Percentiles rank a stretch among this genome's conserved stretches.
Conservation (phyloP, 192 early-diverging fungal genomes). For the Linnemannia elongata region DNA sequence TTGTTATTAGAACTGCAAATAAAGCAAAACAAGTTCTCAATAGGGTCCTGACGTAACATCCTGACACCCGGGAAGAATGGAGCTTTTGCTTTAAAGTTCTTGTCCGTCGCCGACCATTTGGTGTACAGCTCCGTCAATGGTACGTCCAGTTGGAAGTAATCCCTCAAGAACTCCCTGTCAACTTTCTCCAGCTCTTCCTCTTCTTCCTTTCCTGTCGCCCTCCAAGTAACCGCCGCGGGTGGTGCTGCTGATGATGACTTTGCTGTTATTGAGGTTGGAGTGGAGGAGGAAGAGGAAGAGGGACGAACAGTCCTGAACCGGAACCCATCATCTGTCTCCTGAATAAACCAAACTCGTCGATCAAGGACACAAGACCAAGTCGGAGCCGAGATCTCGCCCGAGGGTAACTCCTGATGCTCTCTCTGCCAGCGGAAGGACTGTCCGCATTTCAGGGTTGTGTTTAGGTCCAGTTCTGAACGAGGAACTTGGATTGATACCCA, state of each 20-base stretch:
- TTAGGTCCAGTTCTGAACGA: constrained; percentile 79
- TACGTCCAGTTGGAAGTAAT: constrained; percentile 92
- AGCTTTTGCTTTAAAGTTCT: constrained; percentile 75
- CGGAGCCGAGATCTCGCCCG: constrained; percentile 65
- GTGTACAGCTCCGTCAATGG: constrained; percentile 69
- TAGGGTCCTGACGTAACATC: constrained; percentile 85
- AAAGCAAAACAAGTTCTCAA: constrained; percentile 91
- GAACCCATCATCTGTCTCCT: constrained; percentile 43
- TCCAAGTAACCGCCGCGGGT: not conserved
- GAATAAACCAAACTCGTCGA: constrained; percentile 37
- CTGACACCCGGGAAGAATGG: constrained; percentile 74
- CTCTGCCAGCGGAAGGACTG: constrained; percentile 91
- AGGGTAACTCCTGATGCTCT: constrained; percentile 68
- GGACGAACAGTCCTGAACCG: constrained; percentile 62
- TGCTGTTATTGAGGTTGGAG: too few relatives aligned
- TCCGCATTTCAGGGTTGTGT: constrained; percentile 87
- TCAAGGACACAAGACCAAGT: constrained; percentile 39
- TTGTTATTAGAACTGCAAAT: constrained; percentile 97
- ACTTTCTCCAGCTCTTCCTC: constrained; percentile 19
- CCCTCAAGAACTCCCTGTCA: constrained; percentile 62
- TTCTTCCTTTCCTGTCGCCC: constrained; percentile 23
- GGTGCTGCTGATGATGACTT: not conserved
- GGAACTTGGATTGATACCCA: constrained; percentile 39
- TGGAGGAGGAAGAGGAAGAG: constrained; percentile 14
- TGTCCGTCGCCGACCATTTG: constrained; percentile 71